A percentile compares a stretch with the other conserved stretches of the same genome.
phyloP scores from a whole-genome alignment of 2,329 filamentous ascomycete genomes.

The Trichoderma atroviride region DNA sequence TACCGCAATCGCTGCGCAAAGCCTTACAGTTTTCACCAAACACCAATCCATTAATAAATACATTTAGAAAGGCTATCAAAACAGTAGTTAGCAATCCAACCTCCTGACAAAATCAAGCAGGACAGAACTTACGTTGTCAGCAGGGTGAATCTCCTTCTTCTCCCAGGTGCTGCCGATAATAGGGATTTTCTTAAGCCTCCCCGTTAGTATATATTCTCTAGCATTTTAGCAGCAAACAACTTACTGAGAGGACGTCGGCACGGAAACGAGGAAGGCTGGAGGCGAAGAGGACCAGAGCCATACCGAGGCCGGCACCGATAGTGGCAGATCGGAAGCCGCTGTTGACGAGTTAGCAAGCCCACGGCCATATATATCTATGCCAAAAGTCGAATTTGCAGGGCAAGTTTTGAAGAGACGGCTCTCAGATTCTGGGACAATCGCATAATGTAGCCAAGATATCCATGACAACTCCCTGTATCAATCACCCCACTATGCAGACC shows the following conservation, averaged over 20 bases:
- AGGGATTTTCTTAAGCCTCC: conserved; percentile 54
- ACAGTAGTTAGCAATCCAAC: conserved; percentile 32
- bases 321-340: conserved; percentile 57
- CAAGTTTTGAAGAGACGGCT: neutral
- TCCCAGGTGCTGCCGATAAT: conserved; percentile 54
- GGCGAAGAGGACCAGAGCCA: conserved; percentile 61
- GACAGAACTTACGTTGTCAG: conserved; percentile 61
- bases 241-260: conserved; percentile 61
- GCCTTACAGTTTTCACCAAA: conserved; percentile 35
- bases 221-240: conserved; percentile 23
- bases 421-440: neutral
- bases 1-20: conserved; percentile 31
- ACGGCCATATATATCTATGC: conserved; percentile 25
- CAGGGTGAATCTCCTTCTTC: conserved; percentile 58
- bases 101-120: neutral
- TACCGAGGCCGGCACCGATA: conserved; percentile 60
- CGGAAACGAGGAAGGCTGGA: conserved; percentile 65
- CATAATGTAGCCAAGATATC: neutral
- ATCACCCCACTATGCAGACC: neutral
- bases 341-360: conserved; percentile 17
- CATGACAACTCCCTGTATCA: neutral
- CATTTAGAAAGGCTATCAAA: conserved; percentile 46
- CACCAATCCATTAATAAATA: neutral
- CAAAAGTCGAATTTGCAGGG: conserved; percentile 1
- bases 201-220: neutral